Conservation (phyloP, 148 eudicot species). For the Talinum fruticosum region DNA sequence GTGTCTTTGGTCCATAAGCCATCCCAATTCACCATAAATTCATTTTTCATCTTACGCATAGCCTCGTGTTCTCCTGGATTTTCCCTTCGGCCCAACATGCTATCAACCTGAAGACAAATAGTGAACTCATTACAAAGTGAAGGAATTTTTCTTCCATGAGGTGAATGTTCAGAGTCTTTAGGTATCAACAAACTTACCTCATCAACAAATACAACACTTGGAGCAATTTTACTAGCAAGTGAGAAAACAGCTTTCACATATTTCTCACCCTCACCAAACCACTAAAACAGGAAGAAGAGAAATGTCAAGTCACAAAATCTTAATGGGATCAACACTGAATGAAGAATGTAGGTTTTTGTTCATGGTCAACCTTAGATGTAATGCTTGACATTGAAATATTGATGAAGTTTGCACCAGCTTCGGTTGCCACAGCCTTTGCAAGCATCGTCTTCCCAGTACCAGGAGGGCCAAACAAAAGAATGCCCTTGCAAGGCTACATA, state of each 20-base stretch:
- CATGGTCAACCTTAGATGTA: constrained; percentile 66
- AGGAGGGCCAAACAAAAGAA: constrained; percentile 95
- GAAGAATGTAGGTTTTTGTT: constrained; percentile 3
- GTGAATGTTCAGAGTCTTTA: background rate
- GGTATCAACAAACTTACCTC: constrained; percentile 49
- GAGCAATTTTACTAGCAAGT: constrained; percentile 91
- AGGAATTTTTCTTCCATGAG: background rate
- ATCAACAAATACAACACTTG: constrained; percentile 94
- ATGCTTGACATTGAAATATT: constrained; percentile 98
- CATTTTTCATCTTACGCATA: constrained; percentile 98
- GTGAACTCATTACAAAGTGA: background rate
- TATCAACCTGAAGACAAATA: constrained; percentile 61
- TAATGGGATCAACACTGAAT: background rate
- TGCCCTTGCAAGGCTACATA: constrained; percentile 96
- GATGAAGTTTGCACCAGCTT: constrained; percentile 99
- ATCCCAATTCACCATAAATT: constrained; percentile 98
- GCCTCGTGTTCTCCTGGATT: constrained; percentile 96
- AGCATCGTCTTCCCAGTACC: constrained; percentile 99
- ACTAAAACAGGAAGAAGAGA: constrained; percentile 40
- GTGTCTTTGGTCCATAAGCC: constrained; percentile 89
- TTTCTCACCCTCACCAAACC: constrained; percentile 99
- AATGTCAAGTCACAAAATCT: constrained; percentile 18
- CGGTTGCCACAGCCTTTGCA: constrained; percentile 98
- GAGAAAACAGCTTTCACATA: constrained; percentile 97
- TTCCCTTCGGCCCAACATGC: constrained; percentile 93